Base-by-base conservation (phyloP, 495 filamentous ascomycete species). In the Parathielavia appendiculata region DNA sequence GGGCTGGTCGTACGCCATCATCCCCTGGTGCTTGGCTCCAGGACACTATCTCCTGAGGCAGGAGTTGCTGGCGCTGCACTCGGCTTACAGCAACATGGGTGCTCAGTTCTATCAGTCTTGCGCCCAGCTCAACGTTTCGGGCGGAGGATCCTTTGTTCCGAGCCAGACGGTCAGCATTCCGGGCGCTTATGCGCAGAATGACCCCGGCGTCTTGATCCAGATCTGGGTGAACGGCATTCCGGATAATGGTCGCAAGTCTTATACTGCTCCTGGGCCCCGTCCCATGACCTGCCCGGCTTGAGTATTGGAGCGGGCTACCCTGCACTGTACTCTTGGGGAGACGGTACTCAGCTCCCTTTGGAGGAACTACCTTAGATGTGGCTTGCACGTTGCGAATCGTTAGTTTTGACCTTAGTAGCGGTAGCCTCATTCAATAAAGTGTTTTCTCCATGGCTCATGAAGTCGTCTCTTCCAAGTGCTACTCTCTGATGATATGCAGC, bases 21-120 rank as follows among this genome's bases (percentile, higher is more conserved):
- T 46, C 20, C 44, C 44, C 20, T 2, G 11, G 8, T 46, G 44
- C 22, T 12, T 46, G 8, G 44, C 44, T 11, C 44, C 44, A 22
- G 44, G 44, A 2, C 20, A 46, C 16, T 46, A 46, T 12, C 13
- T 46, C 20, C 44, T 46, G 20, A 19, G 44, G 1, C 44, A 46
- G 22, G 44, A 46, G 44, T 11, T 46, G 20, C 22, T 46, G 5
- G 44, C 44, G 20, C 44, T 46, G 44, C 44, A 46, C 13, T 46
- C 44, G 22, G 44, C 44, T 0, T 23, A 23, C 13, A 16, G 13
- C 5, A 10, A 10, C 3, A 23, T 26, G 44, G 44, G 44, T 11
- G 44, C 44, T 2, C 19, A 46, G 44, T 46, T 46, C 44, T 46
- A 46, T 12, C 44, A 46, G 44, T 46, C 44, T 19, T 46, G 44